A percentile compares a stretch with the other conserved stretches of the same genome.
Conservation (phyloP, 495 filamentous ascomycete species). For the Immersiella caudata region DNA sequence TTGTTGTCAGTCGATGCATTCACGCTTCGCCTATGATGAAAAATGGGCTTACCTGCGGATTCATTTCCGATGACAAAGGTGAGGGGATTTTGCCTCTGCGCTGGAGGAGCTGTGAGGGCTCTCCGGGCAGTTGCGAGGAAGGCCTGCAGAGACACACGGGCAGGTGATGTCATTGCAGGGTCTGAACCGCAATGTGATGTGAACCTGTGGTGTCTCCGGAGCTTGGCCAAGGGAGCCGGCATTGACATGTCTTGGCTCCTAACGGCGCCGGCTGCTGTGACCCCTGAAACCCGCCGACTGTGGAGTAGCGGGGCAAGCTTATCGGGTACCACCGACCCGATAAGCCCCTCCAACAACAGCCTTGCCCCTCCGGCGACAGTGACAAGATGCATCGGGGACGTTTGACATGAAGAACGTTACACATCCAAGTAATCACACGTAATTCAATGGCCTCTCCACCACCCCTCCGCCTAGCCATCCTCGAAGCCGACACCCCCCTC, state of each 20-base stretch:
- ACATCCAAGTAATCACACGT: too few species aligned
- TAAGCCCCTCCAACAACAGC: not conserved
- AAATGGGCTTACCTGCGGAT: slow-evolving; percentile 59
- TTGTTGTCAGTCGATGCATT: slow-evolving; percentile 22
- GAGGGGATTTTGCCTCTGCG: slow-evolving; percentile 45
- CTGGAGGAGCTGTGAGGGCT: slow-evolving; percentile 41
- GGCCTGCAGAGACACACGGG: slow-evolving; percentile 33
- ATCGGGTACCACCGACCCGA: not conserved
- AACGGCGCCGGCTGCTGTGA: not conserved
- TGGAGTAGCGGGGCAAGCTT: not conserved
- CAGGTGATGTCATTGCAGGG: slow-evolving; percentile 19
- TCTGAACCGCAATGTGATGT: too few species aligned
- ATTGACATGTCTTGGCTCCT: not conserved
- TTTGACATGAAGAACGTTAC: too few species aligned
- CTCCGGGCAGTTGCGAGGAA: slow-evolving; percentile 47
- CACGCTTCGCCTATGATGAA: not conserved
- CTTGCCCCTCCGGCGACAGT: not conserved
- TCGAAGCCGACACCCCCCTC: slow-evolving; percentile 78
- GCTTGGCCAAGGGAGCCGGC: not conserved
- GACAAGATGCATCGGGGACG: not conserved
- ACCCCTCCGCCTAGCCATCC: slow-evolving; percentile 77
- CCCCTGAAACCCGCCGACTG: not conserved
- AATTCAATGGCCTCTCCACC: slow-evolving; percentile 4
- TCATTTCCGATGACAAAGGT: slow-evolving; percentile 75
- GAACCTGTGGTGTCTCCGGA: not conserved